A percentile compares a stretch with the other conserved stretches of the same genome.
Evolutionary conservation across 306 rosid genomes (phyloP).

Genomic region (Ormosia emarginata): DNA sequence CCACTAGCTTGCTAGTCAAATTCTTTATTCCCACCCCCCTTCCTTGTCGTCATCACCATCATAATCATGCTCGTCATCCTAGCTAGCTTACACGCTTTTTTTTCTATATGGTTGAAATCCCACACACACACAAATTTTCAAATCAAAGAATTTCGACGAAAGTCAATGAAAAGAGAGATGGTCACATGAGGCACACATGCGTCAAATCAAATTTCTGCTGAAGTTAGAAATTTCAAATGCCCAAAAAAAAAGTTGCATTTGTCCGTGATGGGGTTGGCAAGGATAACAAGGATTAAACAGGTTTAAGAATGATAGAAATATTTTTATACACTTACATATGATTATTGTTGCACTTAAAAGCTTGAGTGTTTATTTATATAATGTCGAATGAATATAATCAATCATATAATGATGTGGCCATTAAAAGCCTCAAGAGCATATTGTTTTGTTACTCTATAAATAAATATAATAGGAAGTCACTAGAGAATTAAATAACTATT

Average conservation of each 20-base stretch:
- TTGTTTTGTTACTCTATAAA: conserved; percentile 2
- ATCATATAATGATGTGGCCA: conserved; percentile 7
- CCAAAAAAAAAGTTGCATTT: not conserved
- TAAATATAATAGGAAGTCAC: conserved; percentile 8
- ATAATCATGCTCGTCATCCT: conserved; percentile 41
- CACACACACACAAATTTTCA: conserved; percentile 29
- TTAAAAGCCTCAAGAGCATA: not conserved
- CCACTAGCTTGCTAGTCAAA: conserved; percentile 39
- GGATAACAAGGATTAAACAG: conserved; percentile 16
- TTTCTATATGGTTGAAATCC: conserved; percentile 46
- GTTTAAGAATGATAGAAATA: not conserved
- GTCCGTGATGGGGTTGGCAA: conserved; percentile 3
- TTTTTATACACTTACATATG: not conserved
- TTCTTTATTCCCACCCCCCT: conserved; percentile 7
- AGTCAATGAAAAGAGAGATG: conserved; percentile 68
- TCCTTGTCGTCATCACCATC: not conserved
- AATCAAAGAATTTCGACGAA: conserved; percentile 25
- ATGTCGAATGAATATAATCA: not conserved
- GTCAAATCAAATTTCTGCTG: not conserved
- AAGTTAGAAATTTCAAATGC: not conserved
- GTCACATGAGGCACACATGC: conserved; percentile 36
- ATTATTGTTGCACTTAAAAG: conserved; percentile 1
- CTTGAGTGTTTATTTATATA: not conserved
- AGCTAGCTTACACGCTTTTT: not conserved
- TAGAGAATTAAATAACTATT: conserved; percentile 23